A percentile compares a stretch with the other conserved stretches of the same genome.
Evolutionary conservation across 805 yeast genomes (phyloP).

Genomic region (Debaryomyces maramus): DNA sequence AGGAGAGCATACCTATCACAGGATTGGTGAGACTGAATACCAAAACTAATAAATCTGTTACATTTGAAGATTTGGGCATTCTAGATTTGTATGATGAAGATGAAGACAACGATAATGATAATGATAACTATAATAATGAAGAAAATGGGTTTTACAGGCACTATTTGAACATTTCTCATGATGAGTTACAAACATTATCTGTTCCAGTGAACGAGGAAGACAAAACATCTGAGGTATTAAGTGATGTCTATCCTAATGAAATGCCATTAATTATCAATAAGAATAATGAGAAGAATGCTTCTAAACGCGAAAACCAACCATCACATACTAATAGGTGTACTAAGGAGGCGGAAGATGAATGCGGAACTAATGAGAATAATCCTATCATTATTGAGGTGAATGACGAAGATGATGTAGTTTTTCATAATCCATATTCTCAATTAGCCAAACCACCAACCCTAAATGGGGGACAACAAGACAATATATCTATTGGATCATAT

Average conservation of each 20-base stretch:
- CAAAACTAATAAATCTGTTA: slow-evolving; percentile 32
- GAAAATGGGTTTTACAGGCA: slow-evolving; percentile 16
- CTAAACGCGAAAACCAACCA: not conserved
- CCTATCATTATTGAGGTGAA: not conserved
- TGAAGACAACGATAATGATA: slow-evolving; percentile 10
- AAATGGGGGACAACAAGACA: slow-evolving; percentile 12
- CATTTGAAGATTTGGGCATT: slow-evolving; percentile 38
- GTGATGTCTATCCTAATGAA: slow-evolving; percentile 39
- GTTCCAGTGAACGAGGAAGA: slow-evolving; percentile 26
- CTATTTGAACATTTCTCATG: slow-evolving; percentile 22
- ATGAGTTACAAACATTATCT: slow-evolving; percentile 11
- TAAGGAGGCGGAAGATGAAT: not conserved
- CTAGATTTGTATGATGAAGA: slow-evolving; percentile 23
- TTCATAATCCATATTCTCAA: slow-evolving; percentile 1
- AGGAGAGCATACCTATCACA: not conserved
- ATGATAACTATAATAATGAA: not conserved
- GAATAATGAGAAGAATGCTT: slow-evolving; percentile 11
- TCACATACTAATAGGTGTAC: not conserved
- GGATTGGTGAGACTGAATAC: slow-evolving; percentile 2
- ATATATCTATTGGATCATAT: slow-evolving; percentile 35
- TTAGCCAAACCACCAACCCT: not conserved
- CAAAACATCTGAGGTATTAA: slow-evolving; percentile 40
- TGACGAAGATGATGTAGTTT: not conserved
- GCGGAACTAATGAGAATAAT: not conserved
- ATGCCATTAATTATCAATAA: slow-evolving; percentile 35